A percentile compares a stretch with the other conserved stretches of the same genome.
Conservation (phyloP, 2,329 filamentous ascomycete genomes). For the Drechmeria coniospora region DNA sequence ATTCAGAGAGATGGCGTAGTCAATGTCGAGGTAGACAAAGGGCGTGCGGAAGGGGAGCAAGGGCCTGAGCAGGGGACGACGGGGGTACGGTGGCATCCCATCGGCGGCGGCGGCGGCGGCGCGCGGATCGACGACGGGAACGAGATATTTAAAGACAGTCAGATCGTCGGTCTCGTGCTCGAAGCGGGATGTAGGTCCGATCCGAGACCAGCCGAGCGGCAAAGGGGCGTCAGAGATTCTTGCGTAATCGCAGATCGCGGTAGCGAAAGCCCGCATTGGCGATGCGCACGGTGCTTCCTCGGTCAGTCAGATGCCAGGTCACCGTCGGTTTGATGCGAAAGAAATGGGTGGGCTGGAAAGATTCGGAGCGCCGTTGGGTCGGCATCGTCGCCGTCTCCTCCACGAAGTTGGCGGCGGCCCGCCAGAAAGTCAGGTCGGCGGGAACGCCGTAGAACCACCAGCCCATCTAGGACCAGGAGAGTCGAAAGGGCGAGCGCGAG, state of each 20-base stretch:
- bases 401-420: constrained; percentile 26
- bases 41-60: constrained; percentile 24
- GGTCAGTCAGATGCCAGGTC: constrained; percentile 24
- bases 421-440: constrained; percentile 26
- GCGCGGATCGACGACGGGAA: constrained; percentile 21
- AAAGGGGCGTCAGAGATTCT: constrained; percentile 14
- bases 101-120: constrained; percentile 14
- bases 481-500: constrained; percentile 21
- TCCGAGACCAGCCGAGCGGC: constrained; percentile 24
- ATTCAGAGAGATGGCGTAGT: constrained; percentile 20
- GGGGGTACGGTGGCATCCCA: constrained; percentile 13
- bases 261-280: constrained; percentile 22
- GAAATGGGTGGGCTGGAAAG: constrained; percentile 19
- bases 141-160: constrained; percentile 25
- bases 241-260: constrained; percentile 21
- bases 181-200: constrained; percentile 17
- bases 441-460: constrained; percentile 30
- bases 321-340: constrained; percentile 24
- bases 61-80: constrained; percentile 20
- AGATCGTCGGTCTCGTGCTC: constrained; percentile 23
- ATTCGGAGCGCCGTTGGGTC: constrained; percentile 14
- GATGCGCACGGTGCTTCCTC: constrained; percentile 18
- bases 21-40: constrained; percentile 23
- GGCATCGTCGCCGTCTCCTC: constrained; percentile 20
- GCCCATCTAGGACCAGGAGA: constrained; percentile 32